These are phyloP conservation scores for Russula emetica DNA, from an alignment of 768 basidiomycete species.

Conservation along the genomic window DNA sequence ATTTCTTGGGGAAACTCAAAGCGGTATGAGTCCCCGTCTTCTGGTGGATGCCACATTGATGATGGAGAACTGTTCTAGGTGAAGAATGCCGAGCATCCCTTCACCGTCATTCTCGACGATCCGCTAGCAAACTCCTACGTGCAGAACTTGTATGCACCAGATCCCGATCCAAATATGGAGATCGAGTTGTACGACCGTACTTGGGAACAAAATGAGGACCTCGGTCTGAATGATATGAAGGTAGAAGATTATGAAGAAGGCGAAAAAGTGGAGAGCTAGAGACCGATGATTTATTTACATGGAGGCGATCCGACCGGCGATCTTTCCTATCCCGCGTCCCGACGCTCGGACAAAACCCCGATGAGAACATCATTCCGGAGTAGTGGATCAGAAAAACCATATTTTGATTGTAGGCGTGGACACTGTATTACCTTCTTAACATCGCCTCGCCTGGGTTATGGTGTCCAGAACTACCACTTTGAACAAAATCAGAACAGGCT, in stretches of 20 bases:
- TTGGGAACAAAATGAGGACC: slow-evolving; percentile 89
- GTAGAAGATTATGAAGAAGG: slow-evolving; percentile 65
- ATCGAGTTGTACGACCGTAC: slow-evolving; percentile 79
- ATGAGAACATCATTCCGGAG: not conserved
- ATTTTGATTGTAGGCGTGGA: not conserved
- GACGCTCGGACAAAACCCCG: not conserved
- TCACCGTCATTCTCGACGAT: slow-evolving; percentile 93
- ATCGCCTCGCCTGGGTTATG: not conserved
- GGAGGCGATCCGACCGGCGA: not conserved
- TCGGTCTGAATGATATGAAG: slow-evolving; percentile 88
- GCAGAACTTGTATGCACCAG: slow-evolving; percentile 96
- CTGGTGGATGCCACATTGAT: not conserved
- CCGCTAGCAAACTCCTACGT: slow-evolving; percentile 94
- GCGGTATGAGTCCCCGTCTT: slow-evolving; percentile 43
- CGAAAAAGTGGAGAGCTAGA: slow-evolving; percentile 16
- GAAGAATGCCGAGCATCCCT: slow-evolving; percentile 71
- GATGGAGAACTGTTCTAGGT: slow-evolving; percentile 44
- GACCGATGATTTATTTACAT: not conserved
- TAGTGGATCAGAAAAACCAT: not conserved
- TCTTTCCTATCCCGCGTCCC: not conserved
- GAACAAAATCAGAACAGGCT: not conserved
- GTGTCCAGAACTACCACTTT: not conserved
- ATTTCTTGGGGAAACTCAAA: slow-evolving; percentile 74
- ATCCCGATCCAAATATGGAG: slow-evolving; percentile 91
- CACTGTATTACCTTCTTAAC: not conserved